These are phyloP conservation scores for Teunomyces kruisii DNA, from an alignment of 805 yeast species.

Conservation along the genomic window DNA sequence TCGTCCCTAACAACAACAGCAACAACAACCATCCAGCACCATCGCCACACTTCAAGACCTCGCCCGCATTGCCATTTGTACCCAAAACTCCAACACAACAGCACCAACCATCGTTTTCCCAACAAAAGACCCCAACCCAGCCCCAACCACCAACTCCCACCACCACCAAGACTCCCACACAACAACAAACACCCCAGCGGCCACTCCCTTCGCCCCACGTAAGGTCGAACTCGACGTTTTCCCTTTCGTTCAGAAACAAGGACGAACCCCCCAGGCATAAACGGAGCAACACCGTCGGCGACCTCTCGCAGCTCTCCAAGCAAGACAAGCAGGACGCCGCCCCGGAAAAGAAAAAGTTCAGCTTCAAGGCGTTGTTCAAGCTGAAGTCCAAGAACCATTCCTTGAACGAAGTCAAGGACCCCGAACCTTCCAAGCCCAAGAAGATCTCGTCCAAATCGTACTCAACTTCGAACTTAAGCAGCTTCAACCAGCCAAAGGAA, in stretches of 20 bases:
- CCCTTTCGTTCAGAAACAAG: conserved; percentile 1
- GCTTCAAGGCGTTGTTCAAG: conserved; percentile 39
- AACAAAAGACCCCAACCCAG: not conserved
- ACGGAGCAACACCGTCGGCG: conserved; percentile 13
- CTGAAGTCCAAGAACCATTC: conserved; percentile 34
- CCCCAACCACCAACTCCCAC: not conserved
- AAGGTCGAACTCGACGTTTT: conserved; percentile 8
- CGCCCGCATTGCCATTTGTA: not conserved
- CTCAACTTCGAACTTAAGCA: conserved; percentile 29
- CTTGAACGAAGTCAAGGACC: conserved; percentile 9
- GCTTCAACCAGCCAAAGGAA: conserved; percentile 1
- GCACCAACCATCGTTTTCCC: not conserved
- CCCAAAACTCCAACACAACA: not conserved
- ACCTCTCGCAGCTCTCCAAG: conserved; percentile 3
- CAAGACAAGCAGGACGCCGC: not conserved
- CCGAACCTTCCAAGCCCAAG: conserved; percentile 2
- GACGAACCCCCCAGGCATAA: conserved; percentile 1
- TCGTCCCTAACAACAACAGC: not conserved
- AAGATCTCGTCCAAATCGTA: conserved; percentile 26
- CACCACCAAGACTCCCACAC: not conserved
- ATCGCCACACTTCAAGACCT: not conserved
- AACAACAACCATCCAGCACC: not conserved
- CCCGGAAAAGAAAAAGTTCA: conserved; percentile 31
- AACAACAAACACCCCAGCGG: not conserved
- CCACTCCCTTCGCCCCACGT: conserved; percentile 2